A percentile compares a stretch with the other conserved stretches of the same genome.
Conservation (phyloP, 495 filamentous ascomycete genomes). For the Penicillium simplicissimum region DNA sequence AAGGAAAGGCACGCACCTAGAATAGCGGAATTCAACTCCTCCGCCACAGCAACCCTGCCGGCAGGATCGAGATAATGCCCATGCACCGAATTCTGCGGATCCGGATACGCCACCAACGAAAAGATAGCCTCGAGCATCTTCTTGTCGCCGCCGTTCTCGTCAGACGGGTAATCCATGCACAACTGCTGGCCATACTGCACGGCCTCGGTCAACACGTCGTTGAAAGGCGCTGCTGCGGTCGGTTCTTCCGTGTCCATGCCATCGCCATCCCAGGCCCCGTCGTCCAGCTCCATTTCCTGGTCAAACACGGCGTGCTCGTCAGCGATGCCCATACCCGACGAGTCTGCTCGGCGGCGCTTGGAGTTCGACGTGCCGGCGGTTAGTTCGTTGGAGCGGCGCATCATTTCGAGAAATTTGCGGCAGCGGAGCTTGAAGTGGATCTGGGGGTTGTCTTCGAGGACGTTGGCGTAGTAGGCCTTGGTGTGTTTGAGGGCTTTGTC, state of each 20-base stretch:
- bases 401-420: conserved; percentile 95
- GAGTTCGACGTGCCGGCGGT: conserved; percentile 31
- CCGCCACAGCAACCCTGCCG: conserved; percentile 78
- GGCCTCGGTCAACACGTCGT: conserved; percentile 63
- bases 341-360: conserved; percentile 36
- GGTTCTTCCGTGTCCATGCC: conserved; percentile 57
- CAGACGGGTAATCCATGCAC: conserved; percentile 65
- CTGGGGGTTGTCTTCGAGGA: conserved; percentile 80
- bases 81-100: conserved; percentile 72
- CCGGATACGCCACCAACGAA: conserved; percentile 81
- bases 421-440: conserved; percentile 90
- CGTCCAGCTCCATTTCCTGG: conserved; percentile 83
- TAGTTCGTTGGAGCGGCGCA: conserved; percentile 74
- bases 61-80: conserved; percentile 76
- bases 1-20: conserved; percentile 58
- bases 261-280: conserved; percentile 49
- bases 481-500: conserved; percentile 85
- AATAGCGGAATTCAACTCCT: conserved; percentile 94
- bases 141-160: conserved; percentile 68
- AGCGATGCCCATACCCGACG: conserved; percentile 32
- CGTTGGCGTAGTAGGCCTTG: conserved; percentile 72
- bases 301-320: conserved; percentile 56
- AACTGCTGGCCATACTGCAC: conserved; percentile 81
- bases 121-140: conserved; percentile 84
- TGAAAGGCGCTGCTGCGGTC: conserved; percentile 44